These are phyloP conservation scores for Orbilia quercus DNA, from an alignment of 2,329 filamentous ascomycete genomes.

Conservation along the genomic window DNA sequence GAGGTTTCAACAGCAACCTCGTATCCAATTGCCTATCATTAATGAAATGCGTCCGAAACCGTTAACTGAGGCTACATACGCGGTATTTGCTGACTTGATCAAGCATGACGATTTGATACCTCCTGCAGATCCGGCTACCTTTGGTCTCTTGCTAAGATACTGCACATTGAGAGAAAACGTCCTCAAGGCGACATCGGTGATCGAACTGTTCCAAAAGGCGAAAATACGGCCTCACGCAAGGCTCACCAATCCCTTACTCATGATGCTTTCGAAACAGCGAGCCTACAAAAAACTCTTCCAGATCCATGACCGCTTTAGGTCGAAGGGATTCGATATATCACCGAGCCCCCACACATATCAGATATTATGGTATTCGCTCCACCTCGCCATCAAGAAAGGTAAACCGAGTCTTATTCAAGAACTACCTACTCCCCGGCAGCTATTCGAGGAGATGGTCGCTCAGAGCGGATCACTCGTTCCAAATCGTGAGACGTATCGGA, in stretches of 20 bases:
- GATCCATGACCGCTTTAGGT: slow-evolving; percentile 6
- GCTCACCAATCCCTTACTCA: slow-evolving; percentile 29
- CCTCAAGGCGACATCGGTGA: slow-evolving; percentile 39
- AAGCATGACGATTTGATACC: slow-evolving; percentile 32
- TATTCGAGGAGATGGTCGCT: slow-evolving; percentile 44
- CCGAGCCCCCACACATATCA: slow-evolving; percentile 17
- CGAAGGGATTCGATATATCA: slow-evolving; percentile 30
- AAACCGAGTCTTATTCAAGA: background rate
- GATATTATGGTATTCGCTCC: slow-evolving; percentile 27
- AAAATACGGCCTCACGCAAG: slow-evolving; percentile 39
- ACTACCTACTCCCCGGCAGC: slow-evolving; percentile 20
- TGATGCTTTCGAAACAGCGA: slow-evolving; percentile 28
- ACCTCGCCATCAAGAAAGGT: slow-evolving; percentile 7
- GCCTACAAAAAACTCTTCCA: slow-evolving; percentile 25
- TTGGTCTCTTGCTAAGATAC: slow-evolving; percentile 35
- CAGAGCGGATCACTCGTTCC: slow-evolving; percentile 26
- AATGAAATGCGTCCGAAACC: slow-evolving; percentile 52
- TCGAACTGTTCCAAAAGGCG: slow-evolving; percentile 32
- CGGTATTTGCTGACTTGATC: slow-evolving; percentile 33
- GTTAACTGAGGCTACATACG: slow-evolving; percentile 14
- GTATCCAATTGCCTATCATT: slow-evolving; percentile 29
- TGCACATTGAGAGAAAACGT: slow-evolving; percentile 28
- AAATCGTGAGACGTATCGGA: slow-evolving; percentile 14
- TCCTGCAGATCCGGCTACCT: slow-evolving; percentile 49
- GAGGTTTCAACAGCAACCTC: slow-evolving; percentile 31